phyloP scores from a whole-genome alignment of 208 protist genomes.

The Crithidia thermophila region DNA sequence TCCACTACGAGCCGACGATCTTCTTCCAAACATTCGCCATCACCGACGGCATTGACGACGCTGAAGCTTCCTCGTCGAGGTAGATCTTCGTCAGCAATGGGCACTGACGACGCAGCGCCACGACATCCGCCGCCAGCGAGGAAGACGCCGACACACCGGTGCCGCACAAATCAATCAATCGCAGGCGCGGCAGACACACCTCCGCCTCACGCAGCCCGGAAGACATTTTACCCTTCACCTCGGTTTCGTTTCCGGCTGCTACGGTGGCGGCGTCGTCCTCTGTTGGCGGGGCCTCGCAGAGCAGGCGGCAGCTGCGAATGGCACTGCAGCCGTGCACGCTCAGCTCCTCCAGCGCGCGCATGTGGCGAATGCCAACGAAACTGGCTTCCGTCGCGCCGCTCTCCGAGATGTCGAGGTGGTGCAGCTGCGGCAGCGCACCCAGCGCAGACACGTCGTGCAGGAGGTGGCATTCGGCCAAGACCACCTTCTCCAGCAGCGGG shows the following conservation, averaged over 20 bases:
- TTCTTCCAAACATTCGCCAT: conserved; percentile 14
- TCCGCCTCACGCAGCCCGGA: not conserved
- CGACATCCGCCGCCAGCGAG: not conserved
- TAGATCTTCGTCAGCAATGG: conserved; percentile 20
- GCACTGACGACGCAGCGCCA: conserved; percentile 14
- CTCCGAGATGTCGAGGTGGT: conserved; percentile 30
- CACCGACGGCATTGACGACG: conserved; percentile 1
- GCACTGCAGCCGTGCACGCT: conserved; percentile 28
- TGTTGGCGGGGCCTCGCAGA: not conserved
- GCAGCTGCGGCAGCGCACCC: conserved; percentile 25
- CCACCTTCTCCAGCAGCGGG: conserved; percentile 29
- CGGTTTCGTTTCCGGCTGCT: no score
- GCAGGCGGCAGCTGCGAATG: conserved; percentile 7
- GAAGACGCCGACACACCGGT: conserved; percentile 7
- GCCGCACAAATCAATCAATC: conserved; percentile 21
- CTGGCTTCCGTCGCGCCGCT: conserved; percentile 28
- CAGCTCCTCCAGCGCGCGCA: conserved; percentile 33
- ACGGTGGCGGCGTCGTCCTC: not conserved
- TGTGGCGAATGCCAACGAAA: conserved; percentile 9
- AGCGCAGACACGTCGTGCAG: conserved; percentile 29
- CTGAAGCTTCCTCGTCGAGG: not conserved
- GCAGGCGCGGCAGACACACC: conserved; percentile 20
- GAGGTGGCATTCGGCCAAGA: conserved; percentile 26
- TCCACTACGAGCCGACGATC: not conserved
- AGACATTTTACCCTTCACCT: no score